Base-by-base conservation (phyloP, 768 basidiomycete genomes). In the Xerocomellus chrysenteron region DNA sequence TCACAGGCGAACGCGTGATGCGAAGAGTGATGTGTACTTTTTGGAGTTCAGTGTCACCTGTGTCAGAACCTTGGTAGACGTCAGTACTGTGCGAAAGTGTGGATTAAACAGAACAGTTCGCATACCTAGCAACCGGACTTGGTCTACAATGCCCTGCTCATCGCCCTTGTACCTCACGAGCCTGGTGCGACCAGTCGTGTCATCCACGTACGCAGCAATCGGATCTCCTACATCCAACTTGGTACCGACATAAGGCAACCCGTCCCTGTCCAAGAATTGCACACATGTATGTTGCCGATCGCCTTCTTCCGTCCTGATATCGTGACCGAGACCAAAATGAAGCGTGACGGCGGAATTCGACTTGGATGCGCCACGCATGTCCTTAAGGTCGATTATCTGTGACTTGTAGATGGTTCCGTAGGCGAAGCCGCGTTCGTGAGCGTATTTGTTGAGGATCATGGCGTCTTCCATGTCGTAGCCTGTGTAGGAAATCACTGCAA, bases 401-500 rank as follows among this genome's bases (percentile, higher is more conserved):
- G 92, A 87, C 73, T 98, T 98, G 80, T 98, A 98, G 33, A 99
- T 85, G 1, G 94, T 92, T 28, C 97, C 97, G 68, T 98, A 96
- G 1, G 82, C 94, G 69, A 99, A 99, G 0, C 97, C 97, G 33
- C 97, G 88, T 75, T 99, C 97, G 69, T 99, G 94, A 3, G 94
- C 89, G 1, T 95, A 98, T 75, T 99, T 99, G 74, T 99, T 99
- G 50, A 99, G 77, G 63, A 99, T 99, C 97, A 99, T 99, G 62
- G 97, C 97, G 65, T 99, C 97, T 76, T 99, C 97, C 97, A 99
- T 99, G 72, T 99, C 97, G 74, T 99, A 99, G 4, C 97, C 97
- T 4, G 97, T 99, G 70, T 99, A 99, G 1, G 97, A 99, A 65
- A 99, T 98, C 68, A 99, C 97, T n/a, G 97, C 97, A 47, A 99